Evolutionary conservation across 352 stramenopile genomes (phyloP).

Genomic region (Globisporangium nodosum): DNA sequence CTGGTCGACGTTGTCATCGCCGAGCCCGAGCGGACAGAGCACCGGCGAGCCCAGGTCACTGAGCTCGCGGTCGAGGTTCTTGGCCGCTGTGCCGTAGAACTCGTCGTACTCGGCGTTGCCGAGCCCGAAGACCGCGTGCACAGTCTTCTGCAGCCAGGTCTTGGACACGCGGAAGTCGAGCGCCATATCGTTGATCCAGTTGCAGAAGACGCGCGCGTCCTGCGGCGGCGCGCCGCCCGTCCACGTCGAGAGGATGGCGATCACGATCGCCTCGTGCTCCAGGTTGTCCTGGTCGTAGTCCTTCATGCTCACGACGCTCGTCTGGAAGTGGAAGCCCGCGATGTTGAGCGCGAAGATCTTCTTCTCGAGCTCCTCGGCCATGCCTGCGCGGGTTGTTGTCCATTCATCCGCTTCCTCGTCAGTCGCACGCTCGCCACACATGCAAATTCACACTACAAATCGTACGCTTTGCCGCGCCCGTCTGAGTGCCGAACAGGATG

Average conservation of each 20-base stretch:
- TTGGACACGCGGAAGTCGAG: slow-evolving; percentile 88
- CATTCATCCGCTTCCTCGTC: background rate
- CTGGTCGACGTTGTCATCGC: slow-evolving; percentile 84
- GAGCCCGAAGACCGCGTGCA: slow-evolving; percentile 80
- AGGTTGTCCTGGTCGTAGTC: slow-evolving; percentile 89
- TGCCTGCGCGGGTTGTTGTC: slow-evolving; percentile 16
- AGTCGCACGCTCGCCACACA: background rate
- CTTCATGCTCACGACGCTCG: slow-evolving; percentile 82
- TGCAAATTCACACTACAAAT: background rate
- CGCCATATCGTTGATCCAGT: slow-evolving; percentile 86
- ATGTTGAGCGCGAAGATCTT: slow-evolving; percentile 79
- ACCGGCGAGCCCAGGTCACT: slow-evolving; percentile 51
- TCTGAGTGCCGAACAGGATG: slow-evolving; percentile 87
- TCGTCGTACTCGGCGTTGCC: slow-evolving; percentile 89
- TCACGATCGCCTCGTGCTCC: slow-evolving; percentile 79
- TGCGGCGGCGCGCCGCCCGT: slow-evolving; percentile 70
- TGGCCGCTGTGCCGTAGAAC: slow-evolving; percentile 76
- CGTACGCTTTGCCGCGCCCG: slow-evolving; percentile 66
- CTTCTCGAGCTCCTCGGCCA: slow-evolving; percentile 72
- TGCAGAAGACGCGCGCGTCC: slow-evolving; percentile 73
- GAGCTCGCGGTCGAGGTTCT: slow-evolving; percentile 62
- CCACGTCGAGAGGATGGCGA: slow-evolving; percentile 86
- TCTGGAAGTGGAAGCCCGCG: slow-evolving; percentile 76
- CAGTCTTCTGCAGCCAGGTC: slow-evolving; percentile 61
- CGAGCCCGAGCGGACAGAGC: slow-evolving; percentile 56